Conservation (phyloP, 2,329 filamentous ascomycete genomes). For the Mycogone perniciosa region DNA sequence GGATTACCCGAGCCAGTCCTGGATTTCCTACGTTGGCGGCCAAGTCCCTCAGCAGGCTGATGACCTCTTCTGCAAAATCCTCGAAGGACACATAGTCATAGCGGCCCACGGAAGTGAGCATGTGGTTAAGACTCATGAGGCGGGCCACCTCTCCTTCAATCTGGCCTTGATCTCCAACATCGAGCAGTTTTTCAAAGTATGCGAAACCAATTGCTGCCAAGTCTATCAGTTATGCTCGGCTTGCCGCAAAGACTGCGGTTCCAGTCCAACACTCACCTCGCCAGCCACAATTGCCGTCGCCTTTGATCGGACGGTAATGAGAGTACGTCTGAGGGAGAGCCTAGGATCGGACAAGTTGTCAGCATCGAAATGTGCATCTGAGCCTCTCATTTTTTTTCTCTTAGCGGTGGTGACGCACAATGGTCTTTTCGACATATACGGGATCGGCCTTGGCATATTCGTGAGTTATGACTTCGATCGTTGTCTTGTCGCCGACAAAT, state of each 20-base stretch:
- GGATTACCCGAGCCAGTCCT: constrained; percentile 44
- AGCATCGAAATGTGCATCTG: constrained; percentile 1
- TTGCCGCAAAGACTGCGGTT: not conserved
- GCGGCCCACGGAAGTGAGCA: constrained; percentile 66
- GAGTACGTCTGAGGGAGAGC: constrained; percentile 77
- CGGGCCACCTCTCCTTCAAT: constrained; percentile 66
- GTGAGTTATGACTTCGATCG: constrained; percentile 69
- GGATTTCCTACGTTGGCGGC: constrained; percentile 53
- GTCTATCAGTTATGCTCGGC: not conserved
- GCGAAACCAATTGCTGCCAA: constrained; percentile 76
- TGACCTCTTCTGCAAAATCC: constrained; percentile 74
- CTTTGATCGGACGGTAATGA: constrained; percentile 79
- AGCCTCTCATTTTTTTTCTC: too few relatives aligned
- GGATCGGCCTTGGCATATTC: constrained; percentile 88
- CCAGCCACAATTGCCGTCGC: constrained; percentile 97
- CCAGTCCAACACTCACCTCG: constrained; percentile 61
- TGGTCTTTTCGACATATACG: constrained; percentile 78
- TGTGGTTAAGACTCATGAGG: constrained; percentile 62
- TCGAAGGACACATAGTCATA: constrained; percentile 56
- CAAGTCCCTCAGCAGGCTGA: constrained; percentile 60
- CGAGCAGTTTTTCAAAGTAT: constrained; percentile 82
- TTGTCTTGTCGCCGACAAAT: constrained; percentile 70
- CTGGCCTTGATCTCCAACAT: constrained; percentile 55
- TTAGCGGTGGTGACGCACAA: constrained; percentile 47
- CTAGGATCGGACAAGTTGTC: constrained; percentile 37